Conservation (phyloP, 1,284 basidiomycete species). For the Microbotryum intermedium region DNA sequence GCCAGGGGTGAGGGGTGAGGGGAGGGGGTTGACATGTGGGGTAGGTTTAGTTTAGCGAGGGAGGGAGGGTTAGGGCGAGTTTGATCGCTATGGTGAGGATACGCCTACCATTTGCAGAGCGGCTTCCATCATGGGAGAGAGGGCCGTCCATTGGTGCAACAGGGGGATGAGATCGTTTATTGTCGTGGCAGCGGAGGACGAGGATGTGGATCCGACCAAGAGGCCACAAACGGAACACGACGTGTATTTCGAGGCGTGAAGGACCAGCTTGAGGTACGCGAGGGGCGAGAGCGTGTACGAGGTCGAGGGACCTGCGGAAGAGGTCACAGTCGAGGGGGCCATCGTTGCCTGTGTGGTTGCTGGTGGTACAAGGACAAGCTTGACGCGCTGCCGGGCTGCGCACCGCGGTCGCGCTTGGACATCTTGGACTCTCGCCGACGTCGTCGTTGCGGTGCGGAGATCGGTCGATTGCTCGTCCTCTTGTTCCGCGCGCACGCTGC, state of each 20-base stretch:
- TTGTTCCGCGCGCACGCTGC: no score
- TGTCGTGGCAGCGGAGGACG: conserved; percentile 3
- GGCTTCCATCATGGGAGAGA: conserved; percentile 70
- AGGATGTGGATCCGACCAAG: conserved; percentile 35
- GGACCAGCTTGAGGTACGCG: conserved; percentile 57
- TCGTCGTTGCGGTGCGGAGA: no score
- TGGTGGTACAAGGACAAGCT: no score
- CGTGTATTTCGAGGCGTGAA: conserved; percentile 55
- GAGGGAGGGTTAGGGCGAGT: neutral
- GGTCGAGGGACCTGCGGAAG: no score
- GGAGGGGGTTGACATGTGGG: neutral
- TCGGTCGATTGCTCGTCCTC: no score
- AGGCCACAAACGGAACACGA: conserved; percentile 39
- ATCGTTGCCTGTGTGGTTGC: no score
- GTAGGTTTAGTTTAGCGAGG: neutral
- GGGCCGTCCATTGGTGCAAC: conserved; percentile 65
- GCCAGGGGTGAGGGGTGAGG: neutral
- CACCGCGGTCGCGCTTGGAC: no score
- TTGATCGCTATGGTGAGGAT: neutral
- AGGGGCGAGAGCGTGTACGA: conserved; percentile 9
- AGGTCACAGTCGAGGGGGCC: no score
- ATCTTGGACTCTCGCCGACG: no score
- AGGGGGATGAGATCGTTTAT: conserved; percentile 56
- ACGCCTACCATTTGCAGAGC: conserved; percentile 58
- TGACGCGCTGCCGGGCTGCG: no score